Conservation (phyloP, 352 stramenopile species). For the Globisporangium cylindrosporum region DNA sequence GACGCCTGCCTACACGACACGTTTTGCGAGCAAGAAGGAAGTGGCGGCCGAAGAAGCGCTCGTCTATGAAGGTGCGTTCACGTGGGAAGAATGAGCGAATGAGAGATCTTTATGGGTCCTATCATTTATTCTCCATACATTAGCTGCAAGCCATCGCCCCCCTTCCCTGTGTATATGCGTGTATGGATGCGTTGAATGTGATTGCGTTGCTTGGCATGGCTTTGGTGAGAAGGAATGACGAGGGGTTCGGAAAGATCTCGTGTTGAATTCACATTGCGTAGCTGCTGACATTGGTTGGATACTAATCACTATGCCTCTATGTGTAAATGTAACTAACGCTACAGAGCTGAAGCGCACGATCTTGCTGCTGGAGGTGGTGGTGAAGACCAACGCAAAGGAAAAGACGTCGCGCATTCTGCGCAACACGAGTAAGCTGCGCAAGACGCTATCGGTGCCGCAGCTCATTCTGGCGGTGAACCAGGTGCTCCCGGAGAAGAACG, state of each 20-base stretch:
- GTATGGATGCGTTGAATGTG: neutral
- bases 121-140: neutral
- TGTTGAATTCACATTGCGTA: neutral
- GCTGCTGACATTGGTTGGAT: neutral
- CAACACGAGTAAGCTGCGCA: constrained; percentile 79
- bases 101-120: constrained; percentile 7
- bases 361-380: constrained; percentile 62
- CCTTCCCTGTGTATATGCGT: neutral
- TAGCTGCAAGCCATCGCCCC: neutral
- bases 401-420: constrained; percentile 79
- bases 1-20: constrained; percentile 55
- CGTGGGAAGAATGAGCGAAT: neutral
- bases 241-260: constrained; percentile 3
- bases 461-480: constrained; percentile 59
- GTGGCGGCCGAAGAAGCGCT: constrained; percentile 53
- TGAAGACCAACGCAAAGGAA: constrained; percentile 85
- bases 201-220: neutral
- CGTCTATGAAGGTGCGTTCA: constrained; percentile 56
- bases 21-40: constrained; percentile 39
- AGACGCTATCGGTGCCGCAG: constrained; percentile 62
- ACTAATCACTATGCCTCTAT: neutral
- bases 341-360: constrained; percentile 78
- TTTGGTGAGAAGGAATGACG: neutral
- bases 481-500: constrained; percentile 60
- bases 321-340: constrained; percentile 5